Evolutionary conservation across 31 red algal genomes (phyloP), one percentile per base, ranked within the genome.

Genomic region (Porphyra umbilicalis): DNA sequence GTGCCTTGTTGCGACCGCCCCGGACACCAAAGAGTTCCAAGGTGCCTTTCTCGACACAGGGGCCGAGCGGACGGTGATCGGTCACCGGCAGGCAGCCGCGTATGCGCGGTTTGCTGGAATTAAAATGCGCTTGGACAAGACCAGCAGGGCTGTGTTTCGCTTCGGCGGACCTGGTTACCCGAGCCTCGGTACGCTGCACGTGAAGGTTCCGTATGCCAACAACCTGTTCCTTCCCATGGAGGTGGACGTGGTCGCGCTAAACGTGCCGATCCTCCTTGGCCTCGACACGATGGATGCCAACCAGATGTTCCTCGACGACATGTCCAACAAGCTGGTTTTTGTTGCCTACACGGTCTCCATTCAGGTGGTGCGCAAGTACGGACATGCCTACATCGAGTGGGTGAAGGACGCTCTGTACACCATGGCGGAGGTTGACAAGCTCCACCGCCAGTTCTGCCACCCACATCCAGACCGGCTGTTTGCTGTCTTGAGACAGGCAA

Each of bases 381-480:
- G 38, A 0, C 32, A 82, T 79, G 20, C 10, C 15, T 10, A 1
- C 18, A 30, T 25, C 25, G 44, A 82, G 32, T 35, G 32, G 34
- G 34, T 35, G 7, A 33, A 79, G 25, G 77, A 81, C 10, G 76
- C 82, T 8, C 37, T 83, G 30, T 82, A 78, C 38, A 82, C 79
- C 9, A 81, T 82, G 44, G 34, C 33, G 4, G 79, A 88, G 76
- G 32, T 88, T 20, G 36, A 34, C 18, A 81, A 67, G 20, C 32
- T 88, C 20, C 86, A 82, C 34, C 37, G 68, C 34, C 86, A 88
- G 32, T 88, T 88, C 33, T 75, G 77, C 30, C 86, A 88, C 32
- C 68, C 86, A 25, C 35, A 35, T 1, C 39, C 86, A 37, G 80
- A 35, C 6, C 76, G 74, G 10, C 10, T 82, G 10, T 77, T 77